Base-by-base conservation (phyloP, 2,329 filamentous ascomycete species). In the Macroventuria anomochaeta region DNA sequence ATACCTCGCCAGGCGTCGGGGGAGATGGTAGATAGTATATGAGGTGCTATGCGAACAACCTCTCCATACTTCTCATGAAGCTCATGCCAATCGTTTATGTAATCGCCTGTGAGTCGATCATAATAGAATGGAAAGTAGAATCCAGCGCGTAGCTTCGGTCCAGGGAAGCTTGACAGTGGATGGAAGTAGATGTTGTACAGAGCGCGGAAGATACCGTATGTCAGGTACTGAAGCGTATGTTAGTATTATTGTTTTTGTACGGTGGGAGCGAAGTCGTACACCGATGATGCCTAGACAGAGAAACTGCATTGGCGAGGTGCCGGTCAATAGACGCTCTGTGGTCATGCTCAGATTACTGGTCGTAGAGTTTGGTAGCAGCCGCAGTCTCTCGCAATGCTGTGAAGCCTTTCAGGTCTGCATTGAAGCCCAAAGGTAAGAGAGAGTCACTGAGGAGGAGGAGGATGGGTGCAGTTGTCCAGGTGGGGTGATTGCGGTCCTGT, bases 101-200 rank as follows among this genome's bases (percentile, higher is more conserved):
- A 26, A 10, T 57, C 43, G 7, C 41, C 43, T 1, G 28, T 21
- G 12, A 29, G 21, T 34, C 28, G 31, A 11, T 38, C 31, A 23
- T 33, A 37, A 12, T 39, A 55, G 26, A 61, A 63, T 12, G 55
- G 52, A 29, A 32, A 28, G 21, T 41, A 17, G 40, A 55, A 43
- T 13, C 20, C 28, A 20, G 47, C 15, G n/a, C 28, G 28, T 29
- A 49, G 29, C 17, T 43, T 54, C 4, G 56, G 56, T 2, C 56
- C 52, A 3, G 56, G 56, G 28, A 58, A 42, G 8, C 31, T 46
- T 1, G 47, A 26, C 18, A 59, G 21, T 15, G 56, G 56, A 18
- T 55, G 53, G 18, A 53, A 23, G 23, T 29, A 47, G 13, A 56
- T n/a, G 36, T 53, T 47, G 41, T 59, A 50, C 7, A 38, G 13